phyloP scores from a whole-genome alignment of 805 yeast species.

The Suhomyces prunicola region DNA sequence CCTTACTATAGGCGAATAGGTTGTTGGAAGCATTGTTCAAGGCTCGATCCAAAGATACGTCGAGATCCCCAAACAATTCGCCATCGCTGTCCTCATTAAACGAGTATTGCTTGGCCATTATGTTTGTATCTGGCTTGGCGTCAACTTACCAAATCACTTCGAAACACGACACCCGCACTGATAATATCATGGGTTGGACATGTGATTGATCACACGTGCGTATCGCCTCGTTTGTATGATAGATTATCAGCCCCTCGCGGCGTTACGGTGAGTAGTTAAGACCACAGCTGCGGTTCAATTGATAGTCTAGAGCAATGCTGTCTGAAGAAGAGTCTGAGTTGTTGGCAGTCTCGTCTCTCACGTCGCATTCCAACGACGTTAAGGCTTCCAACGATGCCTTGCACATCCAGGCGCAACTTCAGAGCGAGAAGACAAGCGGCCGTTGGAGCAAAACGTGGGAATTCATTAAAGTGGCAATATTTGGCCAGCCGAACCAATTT shows the following conservation, averaged over 20 bases:
- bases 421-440: constrained; percentile 17
- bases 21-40: constrained; percentile 48
- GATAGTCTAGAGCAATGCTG: not conserved
- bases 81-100: constrained; percentile 19
- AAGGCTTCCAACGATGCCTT: not conserved
- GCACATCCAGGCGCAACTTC: constrained; percentile 3
- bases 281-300: not conserved
- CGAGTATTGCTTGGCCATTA: constrained; percentile 11
- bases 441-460: constrained; percentile 20
- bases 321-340: constrained; percentile 3
- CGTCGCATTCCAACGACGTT: not conserved
- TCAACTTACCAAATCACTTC: not conserved
- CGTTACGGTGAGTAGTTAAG: not conserved
- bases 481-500: constrained; percentile 29
- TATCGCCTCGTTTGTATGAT: not conserved
- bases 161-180: not conserved
- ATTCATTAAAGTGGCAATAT: constrained; percentile 22
- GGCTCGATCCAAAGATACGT: constrained; percentile 64
- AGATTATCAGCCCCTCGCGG: not conserved
- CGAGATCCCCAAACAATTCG: constrained; percentile 57
- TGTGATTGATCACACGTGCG: not conserved
- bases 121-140: not conserved
- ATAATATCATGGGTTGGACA: not conserved
- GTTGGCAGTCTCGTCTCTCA: constrained; percentile 1
- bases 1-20: constrained; percentile 24